Evolutionary conservation across 208 protist species (phyloP).

Genomic region (Leishmania major): DNA sequence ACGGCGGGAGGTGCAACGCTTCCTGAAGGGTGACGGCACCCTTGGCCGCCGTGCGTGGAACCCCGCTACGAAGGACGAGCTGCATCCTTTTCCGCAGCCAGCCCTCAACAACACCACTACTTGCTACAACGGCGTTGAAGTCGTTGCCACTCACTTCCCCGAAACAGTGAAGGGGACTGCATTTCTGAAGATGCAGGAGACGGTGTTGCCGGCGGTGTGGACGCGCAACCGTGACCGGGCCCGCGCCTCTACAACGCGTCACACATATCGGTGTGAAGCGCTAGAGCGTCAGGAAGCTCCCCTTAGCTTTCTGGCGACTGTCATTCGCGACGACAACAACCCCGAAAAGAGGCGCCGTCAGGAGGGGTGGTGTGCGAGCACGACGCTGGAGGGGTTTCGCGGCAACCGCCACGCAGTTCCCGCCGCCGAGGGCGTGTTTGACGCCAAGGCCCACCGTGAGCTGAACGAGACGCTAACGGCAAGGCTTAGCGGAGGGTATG

Average conservation of each 20-base stretch:
- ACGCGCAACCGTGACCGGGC: slow-evolving; percentile 22
- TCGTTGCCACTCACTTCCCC: slow-evolving; percentile 58
- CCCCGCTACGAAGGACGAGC: slow-evolving; percentile 61
- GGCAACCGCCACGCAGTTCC: slow-evolving; percentile 29
- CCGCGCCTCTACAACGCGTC: slow-evolving; percentile 21
- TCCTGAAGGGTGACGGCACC: slow-evolving; percentile 28
- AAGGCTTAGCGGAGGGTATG: slow-evolving; percentile 42
- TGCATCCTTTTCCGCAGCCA: slow-evolving; percentile 75
- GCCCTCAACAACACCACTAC: slow-evolving; percentile 55
- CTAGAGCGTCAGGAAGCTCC: slow-evolving; percentile 30
- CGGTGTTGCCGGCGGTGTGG: slow-evolving; percentile 36
- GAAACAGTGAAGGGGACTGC: slow-evolving; percentile 47
- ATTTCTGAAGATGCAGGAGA: slow-evolving; percentile 30
- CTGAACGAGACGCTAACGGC: slow-evolving; percentile 38
- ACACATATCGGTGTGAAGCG: slow-evolving; percentile 42
- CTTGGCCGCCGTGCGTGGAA: slow-evolving; percentile 63
- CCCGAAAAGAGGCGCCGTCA: slow-evolving; percentile 37
- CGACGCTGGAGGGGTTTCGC: slow-evolving; percentile 20
- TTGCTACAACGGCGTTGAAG: slow-evolving; percentile 67
- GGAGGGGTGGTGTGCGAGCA: slow-evolving; percentile 54
- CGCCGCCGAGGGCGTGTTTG: slow-evolving; percentile 9
- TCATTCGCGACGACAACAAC: slow-evolving; percentile 45
- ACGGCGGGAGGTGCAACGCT: slow-evolving; percentile 51
- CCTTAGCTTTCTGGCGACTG: slow-evolving; percentile 51
- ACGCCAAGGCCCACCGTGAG: slow-evolving; percentile 32